Evolutionary conservation across 371 early-diverging fungal genomes (phyloP).

Genomic region (Chytridium lagenaria): DNA sequence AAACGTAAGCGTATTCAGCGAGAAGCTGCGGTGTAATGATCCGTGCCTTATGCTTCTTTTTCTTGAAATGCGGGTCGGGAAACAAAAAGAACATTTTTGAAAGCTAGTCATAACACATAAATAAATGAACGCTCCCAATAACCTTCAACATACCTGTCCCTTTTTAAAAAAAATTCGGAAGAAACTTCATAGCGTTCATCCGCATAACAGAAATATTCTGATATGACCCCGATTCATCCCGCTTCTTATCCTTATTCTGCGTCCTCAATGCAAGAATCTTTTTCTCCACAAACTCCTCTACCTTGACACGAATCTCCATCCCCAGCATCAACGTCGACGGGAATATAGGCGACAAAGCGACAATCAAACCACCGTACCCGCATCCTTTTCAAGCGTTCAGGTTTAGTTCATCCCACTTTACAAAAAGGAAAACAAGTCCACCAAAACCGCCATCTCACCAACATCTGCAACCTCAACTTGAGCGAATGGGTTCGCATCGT

Average conservation of each 20-base stretch:
- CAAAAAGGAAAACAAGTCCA: too few species aligned
- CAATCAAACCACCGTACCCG: conserved; percentile 97
- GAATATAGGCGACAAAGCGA: conserved; percentile 87
- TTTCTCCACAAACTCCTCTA: conserved; percentile 92
- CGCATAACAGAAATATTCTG: conserved; percentile 95
- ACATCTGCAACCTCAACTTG: conserved; percentile 97
- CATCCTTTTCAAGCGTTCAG: too few species aligned
- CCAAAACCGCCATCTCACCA: conserved; percentile 59
- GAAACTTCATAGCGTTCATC: conserved; percentile 99
- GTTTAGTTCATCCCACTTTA: too few species aligned
- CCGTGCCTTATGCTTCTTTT: conserved; percentile 98
- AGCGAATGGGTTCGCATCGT: conserved; percentile 18
- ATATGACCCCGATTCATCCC: conserved; percentile 70
- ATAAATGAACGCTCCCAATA: background rate
- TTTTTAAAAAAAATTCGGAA: conserved; percentile 98
- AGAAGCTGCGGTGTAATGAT: conserved; percentile 91
- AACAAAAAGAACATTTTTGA: conserved; percentile 97
- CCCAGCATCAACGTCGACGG: conserved; percentile 94
- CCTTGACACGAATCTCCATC: conserved; percentile 99
- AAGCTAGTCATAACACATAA: conserved; percentile 58
- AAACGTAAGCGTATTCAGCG: conserved; percentile 94
- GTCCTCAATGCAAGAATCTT: conserved; percentile 87
- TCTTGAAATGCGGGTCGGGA: conserved; percentile 99
- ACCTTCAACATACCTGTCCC: conserved; percentile 68
- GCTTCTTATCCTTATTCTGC: conserved; percentile 62